Evolutionary conservation across 148 eudicot species (phyloP).

Genomic region (Nepenthes mirabilis): DNA sequence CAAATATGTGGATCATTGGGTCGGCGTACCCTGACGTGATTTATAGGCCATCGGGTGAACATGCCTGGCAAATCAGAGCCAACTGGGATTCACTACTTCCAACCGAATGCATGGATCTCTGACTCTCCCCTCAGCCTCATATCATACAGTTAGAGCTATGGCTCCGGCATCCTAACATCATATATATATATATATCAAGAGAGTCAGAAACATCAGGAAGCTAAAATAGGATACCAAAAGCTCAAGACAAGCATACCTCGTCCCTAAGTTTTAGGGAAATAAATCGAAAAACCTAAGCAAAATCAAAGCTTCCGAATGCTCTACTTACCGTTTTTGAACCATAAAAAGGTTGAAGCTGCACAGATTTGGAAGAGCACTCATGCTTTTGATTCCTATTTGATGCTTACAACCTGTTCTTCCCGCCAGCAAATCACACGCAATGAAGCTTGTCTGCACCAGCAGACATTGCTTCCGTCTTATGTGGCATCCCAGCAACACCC

Average conservation of each 20-base stretch:
- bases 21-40: constrained; percentile 91
- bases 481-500: constrained; percentile 96
- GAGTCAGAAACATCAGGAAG: too few species aligned
- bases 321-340: constrained; percentile 82
- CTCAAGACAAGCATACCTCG: too few species aligned
- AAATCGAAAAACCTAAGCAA: too few species aligned
- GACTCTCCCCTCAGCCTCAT: constrained; percentile 44
- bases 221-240: too few species aligned
- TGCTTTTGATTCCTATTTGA: constrained; percentile 92
- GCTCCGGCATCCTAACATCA: constrained; percentile 59
- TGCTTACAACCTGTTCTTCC: constrained; percentile 73
- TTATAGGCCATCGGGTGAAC: constrained; percentile 95
- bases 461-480: constrained; percentile 62
- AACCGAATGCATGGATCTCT: constrained; percentile 82
- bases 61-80: constrained; percentile 84
- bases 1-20: constrained; percentile 79
- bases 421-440: constrained; percentile 57
- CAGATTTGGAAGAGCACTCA: constrained; percentile 91
- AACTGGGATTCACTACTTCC: constrained; percentile 85
- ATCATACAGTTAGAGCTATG: constrained; percentile 79
- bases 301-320: too few species aligned
- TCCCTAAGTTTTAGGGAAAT: too few species aligned
- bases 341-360: constrained; percentile 88
- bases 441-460: constrained; percentile 72
- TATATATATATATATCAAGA: too few species aligned